phyloP scores from a whole-genome alignment of 2,329 filamentous ascomycete species.

The Colletotrichum kahawae region DNA sequence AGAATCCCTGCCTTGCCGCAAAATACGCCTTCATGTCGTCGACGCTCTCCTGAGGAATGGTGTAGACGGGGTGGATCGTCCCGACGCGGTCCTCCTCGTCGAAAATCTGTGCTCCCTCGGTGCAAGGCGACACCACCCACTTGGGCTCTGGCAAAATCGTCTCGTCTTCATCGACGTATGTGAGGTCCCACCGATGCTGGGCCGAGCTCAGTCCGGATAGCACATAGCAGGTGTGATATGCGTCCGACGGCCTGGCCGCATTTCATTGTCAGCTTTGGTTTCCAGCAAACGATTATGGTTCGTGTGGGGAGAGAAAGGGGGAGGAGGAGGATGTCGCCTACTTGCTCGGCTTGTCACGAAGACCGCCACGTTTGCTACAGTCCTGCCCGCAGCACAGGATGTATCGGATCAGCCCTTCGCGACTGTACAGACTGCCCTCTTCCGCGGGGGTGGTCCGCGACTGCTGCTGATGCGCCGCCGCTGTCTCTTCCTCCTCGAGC shows the following conservation, averaged over 20 bases:
- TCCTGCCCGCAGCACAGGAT: conserved; percentile 90
- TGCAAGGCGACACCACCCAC: conserved; percentile 54
- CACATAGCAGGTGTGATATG: conserved; percentile 93
- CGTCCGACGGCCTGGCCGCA: conserved; percentile 71
- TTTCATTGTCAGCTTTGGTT: background rate
- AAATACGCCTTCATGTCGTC: conserved; percentile 71
- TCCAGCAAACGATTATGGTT: too few species aligned
- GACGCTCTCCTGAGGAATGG: conserved; percentile 75
- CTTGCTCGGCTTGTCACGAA: conserved; percentile 94
- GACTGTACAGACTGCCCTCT: conserved; percentile 72
- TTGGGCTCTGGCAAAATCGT: conserved; percentile 40
- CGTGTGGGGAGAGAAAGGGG: background rate
- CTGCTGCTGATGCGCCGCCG: conserved; percentile 26
- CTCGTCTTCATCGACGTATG: conserved; percentile 30
- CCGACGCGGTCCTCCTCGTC: conserved; percentile 73
- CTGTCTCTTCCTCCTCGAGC: conserved; percentile 22
- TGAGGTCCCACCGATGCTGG: conserved; percentile 69
- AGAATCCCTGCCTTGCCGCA: conserved; percentile 62
- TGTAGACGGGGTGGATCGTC: conserved; percentile 83
- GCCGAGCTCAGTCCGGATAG: conserved; percentile 83
- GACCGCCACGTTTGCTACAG: conserved; percentile 70
- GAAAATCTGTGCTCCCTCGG: conserved; percentile 65
- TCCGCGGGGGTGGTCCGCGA: conserved; percentile 16
- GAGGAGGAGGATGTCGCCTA: conserved; percentile 37
- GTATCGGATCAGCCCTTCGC: conserved; percentile 85